Evolutionary conservation across 495 filamentous ascomycete species (phyloP), one percentile per base, ranked within the genome.

Genomic region (Xylaria acuta): DNA sequence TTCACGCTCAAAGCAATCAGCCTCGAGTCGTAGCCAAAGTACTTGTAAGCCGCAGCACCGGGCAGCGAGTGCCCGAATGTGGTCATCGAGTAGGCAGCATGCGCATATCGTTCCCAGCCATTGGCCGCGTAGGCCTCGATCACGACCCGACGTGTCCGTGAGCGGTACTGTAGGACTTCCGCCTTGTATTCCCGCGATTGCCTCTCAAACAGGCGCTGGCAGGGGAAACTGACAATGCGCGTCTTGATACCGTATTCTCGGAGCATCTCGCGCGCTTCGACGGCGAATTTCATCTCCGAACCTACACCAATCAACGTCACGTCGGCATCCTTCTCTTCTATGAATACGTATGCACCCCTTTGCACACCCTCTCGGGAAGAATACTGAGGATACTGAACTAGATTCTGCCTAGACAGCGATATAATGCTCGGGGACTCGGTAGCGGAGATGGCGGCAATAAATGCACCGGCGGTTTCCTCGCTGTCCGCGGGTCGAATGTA

Each of bases 71-170:
- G 75, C 9, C 76, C 78, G 72, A 88, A 90, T 0, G 80, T 76
- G 22, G 74, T 82, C 74, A 90, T 79, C 27, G 74, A 83, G 64
- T 85, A 79, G 4, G 81, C 83, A 2, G 87, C 88, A 81, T 88
- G 82, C 1, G 88, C 87, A 75, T 89, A 89, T 16, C 88, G 79
- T 76, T 90, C 88, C 87, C 87, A 90, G 18, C 88, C 87, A 64
- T 86, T 88, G 0, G 81, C 80, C 0, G 84, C 81, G 76, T 87
- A 89, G 0, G 88, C 83, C 79, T 89, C 88, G 63, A 89, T 84
- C 1, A 87, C 83, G 0, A 89, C 84, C 5, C 80, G 79, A 3
- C 86, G 86, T 18, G 82, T 80, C 1, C 71, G 72, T 36, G 79
- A 77, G 12, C 80, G 77, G 59, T 80, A 79, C 67, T 88, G 73